phyloP scores from a whole-genome alignment of 2,329 filamentous ascomycete species.

The Scortechinia acanthostroma region DNA sequence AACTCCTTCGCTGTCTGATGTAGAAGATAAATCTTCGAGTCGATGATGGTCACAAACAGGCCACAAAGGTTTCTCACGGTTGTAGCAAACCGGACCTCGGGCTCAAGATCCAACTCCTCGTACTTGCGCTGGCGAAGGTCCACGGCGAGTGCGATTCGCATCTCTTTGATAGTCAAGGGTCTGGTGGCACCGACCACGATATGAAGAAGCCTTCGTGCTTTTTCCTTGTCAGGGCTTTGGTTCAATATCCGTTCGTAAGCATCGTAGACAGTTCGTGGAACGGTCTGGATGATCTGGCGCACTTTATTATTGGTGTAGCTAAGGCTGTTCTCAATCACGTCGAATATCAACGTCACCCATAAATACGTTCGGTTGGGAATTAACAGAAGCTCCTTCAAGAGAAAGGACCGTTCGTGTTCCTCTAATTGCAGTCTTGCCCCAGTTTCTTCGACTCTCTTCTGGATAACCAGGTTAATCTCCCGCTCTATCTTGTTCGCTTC shows the following conservation, averaged over 20 bases:
- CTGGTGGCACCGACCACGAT: constrained; percentile 20
- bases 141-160: constrained; percentile 15
- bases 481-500: constrained; percentile 15
- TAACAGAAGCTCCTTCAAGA: constrained; percentile 6
- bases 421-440: background rate
- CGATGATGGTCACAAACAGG: constrained; percentile 21
- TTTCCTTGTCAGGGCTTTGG: constrained; percentile 12
- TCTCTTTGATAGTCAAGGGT: constrained; percentile 21
- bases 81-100: constrained; percentile 8
- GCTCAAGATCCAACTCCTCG: constrained; percentile 8
- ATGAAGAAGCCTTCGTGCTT: constrained; percentile 19
- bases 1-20: constrained; percentile 30
- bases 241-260: constrained; percentile 24
- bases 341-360: constrained; percentile 12
- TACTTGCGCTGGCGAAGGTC: background rate
- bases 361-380: constrained; percentile 13
- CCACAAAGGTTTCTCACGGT: constrained; percentile 19
- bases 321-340: constrained; percentile 7
- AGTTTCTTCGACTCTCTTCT: constrained; percentile 9
- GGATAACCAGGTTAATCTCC: constrained; percentile 19
- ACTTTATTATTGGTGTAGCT: constrained; percentile 6
- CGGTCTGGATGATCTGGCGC: constrained; percentile 6
- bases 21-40: constrained; percentile 22
- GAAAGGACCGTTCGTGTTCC: constrained; percentile 2
- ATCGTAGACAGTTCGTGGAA: constrained; percentile 14